A percentile compares a stretch with the other conserved stretches of the same genome.
Evolutionary conservation across 2,329 filamentous ascomycete species (phyloP).

Genomic region (Colletotrichum sansevieriae): DNA sequence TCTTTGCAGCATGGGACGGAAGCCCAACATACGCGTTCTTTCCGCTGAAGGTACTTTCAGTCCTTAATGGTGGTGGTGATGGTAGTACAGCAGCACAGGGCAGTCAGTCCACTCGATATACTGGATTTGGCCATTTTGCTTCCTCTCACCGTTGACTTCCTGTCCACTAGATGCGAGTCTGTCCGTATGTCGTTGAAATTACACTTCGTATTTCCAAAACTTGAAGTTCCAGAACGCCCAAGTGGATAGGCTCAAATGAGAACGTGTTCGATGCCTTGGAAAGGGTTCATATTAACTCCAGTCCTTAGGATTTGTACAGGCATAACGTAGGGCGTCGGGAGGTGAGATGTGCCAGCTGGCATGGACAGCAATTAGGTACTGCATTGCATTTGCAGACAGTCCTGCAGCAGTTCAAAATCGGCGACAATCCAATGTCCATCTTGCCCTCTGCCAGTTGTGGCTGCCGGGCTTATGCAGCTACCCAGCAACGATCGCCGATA

Average conservation of each 20-base stretch:
- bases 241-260: slow-evolving; percentile 10
- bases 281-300: background rate
- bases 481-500: slow-evolving; percentile 26
- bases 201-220: slow-evolving; percentile 28
- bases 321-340: background rate
- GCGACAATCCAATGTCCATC: slow-evolving; percentile 11
- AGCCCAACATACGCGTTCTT: background rate
- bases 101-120: background rate
- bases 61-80: background rate
- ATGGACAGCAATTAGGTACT: slow-evolving; percentile 1
- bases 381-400: slow-evolving; percentile 10
- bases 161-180: background rate
- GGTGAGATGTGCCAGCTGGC: background rate
- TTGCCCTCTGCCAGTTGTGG: slow-evolving; percentile 4
- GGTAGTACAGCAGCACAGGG: slow-evolving; percentile 4
- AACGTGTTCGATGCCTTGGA: background rate
- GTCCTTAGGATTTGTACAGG: background rate
- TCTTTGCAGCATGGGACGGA: background rate
- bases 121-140: background rate
- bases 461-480: slow-evolving; percentile 8
- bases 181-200: slow-evolving; percentile 20
- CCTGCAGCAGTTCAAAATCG: slow-evolving; percentile 22
- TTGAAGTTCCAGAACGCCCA: slow-evolving; percentile 23
- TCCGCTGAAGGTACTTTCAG: background rate
- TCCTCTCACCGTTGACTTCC: too few relatives aligned